Evolutionary conservation across 805 yeast genomes (phyloP).

Genomic region (Candida qinlingensis): DNA sequence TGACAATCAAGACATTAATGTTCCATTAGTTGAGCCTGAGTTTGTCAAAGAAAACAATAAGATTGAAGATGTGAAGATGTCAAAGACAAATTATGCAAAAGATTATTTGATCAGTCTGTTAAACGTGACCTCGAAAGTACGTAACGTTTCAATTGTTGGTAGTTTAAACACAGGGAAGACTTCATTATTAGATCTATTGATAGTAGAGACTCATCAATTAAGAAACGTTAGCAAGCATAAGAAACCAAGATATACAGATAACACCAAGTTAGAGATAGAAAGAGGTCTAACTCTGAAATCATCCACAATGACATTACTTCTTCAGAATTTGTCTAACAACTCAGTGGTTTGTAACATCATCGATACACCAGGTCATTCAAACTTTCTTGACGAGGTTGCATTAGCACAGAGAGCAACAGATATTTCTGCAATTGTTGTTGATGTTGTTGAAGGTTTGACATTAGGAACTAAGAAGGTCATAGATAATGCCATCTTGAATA

Average conservation of each 20-base stretch:
- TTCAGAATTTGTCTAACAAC: conserved; percentile 46
- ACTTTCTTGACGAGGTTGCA: conserved; percentile 72
- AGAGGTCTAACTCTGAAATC: conserved; percentile 66
- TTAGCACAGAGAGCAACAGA: conserved; percentile 57
- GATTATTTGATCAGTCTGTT: conserved; percentile 52
- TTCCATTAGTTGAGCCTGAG: conserved; percentile 62
- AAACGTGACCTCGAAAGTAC: conserved; percentile 53
- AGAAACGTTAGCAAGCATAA: conserved; percentile 48
- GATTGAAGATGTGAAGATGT: conserved; percentile 49
- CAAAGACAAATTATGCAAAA: conserved; percentile 55
- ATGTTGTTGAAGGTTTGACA: conserved; percentile 77
- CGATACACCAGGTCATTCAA: conserved; percentile 91
- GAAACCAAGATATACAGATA: conserved; percentile 75
- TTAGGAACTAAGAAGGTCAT: conserved; percentile 48
- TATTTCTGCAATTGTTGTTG: conserved; percentile 66
- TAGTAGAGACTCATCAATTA: conserved; percentile 55
- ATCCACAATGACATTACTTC: conserved; percentile 54
- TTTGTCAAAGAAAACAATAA: conserved; percentile 34
- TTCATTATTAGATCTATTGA: conserved; percentile 61
- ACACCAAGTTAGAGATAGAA: conserved; percentile 59
- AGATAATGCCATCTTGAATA: conserved; percentile 43
- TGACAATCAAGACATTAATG: conserved; percentile 45
- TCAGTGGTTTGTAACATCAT: conserved; percentile 58
- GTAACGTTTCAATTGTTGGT: conserved; percentile 80
- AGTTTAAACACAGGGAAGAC: conserved; percentile 85